Evolutionary conservation across 2,329 filamentous ascomycete species (phyloP).

Genomic region (Cladosporium sp.): DNA sequence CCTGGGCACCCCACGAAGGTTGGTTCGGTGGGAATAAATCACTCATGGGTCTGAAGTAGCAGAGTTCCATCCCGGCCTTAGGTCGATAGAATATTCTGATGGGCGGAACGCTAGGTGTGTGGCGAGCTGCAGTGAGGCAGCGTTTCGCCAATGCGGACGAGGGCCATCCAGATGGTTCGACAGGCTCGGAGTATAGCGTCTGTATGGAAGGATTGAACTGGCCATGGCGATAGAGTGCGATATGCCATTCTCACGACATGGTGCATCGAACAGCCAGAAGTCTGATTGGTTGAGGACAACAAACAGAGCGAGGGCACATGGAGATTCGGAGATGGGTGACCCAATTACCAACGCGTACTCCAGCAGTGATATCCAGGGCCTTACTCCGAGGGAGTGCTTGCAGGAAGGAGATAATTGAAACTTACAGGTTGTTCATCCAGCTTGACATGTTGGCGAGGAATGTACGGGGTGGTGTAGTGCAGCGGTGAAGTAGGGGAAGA

Average conservation of each 20-base stretch:
- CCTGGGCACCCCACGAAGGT: background rate
- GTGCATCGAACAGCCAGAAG: background rate
- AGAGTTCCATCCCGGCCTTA: no score
- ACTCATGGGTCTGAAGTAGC: background rate
- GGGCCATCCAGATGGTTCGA: background rate
- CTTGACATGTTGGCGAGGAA: constrained; percentile 32
- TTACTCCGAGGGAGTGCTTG: background rate
- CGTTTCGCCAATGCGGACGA: no score
- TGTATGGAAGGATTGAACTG: no score
- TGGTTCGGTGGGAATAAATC: background rate
- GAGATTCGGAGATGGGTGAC: background rate
- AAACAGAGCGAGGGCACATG: background rate
- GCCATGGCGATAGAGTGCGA: no score
- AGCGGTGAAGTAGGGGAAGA: background rate
- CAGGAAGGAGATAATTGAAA: constrained; percentile 17
- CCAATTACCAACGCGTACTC: background rate
- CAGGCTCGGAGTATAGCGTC: no score
- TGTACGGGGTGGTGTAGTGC: background rate
- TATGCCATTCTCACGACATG: background rate
- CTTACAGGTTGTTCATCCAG: constrained; percentile 42
- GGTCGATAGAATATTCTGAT: background rate
- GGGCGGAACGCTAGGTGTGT: background rate
- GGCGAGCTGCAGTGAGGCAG: no score
- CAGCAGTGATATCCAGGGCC: background rate
- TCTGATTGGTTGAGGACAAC: background rate